phyloP scores from a whole-genome alignment of 2,329 filamentous ascomycete species.

The Trichoderma sp. region DNA sequence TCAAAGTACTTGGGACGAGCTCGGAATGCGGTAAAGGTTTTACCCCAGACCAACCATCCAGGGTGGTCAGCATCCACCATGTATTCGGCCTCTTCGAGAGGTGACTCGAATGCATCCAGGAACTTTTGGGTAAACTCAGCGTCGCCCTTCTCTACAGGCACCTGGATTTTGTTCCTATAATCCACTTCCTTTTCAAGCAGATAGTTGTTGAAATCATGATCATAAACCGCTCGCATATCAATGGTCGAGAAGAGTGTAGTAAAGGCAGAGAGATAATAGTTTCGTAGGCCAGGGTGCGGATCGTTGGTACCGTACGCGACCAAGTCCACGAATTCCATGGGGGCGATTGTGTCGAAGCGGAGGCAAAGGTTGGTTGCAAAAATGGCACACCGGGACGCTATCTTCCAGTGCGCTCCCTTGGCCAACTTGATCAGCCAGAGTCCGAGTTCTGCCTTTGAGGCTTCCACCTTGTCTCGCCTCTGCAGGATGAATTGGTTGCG shows the following conservation, averaged over 20 bases:
- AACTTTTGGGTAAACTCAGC: conserved; percentile 75
- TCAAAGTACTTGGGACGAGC: conserved; percentile 66
- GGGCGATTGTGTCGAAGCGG: conserved; percentile 85
- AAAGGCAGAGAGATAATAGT: conserved; percentile 77
- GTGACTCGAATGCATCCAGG: conserved; percentile 71
- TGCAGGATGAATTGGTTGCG: conserved; percentile 70
- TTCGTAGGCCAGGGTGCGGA: conserved; percentile 80
- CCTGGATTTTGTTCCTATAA: conserved; percentile 70
- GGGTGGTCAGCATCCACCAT: conserved; percentile 90
- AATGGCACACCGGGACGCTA: conserved; percentile 82
- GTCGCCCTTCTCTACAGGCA: conserved; percentile 72
- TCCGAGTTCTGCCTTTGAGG: conserved; percentile 76
- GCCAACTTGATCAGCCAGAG: conserved; percentile 77
- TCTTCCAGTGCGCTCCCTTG: conserved; percentile 89
- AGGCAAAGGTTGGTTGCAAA: conserved; percentile 89
- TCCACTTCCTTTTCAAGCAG: conserved; percentile 71
- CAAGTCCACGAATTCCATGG: conserved; percentile 76
- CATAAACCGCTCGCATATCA: conserved; percentile 80
- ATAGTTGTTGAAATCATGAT: conserved; percentile 84
- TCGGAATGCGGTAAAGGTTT: conserved; percentile 76
- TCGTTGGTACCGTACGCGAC: conserved; percentile 82
- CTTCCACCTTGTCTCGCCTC: conserved; percentile 74
- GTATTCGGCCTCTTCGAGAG: conserved; percentile 67
- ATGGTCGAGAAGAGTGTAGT: conserved; percentile 76
- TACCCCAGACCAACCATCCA: conserved; percentile 95